Evolutionary conservation across 2,329 filamentous ascomycete species (phyloP).

Genomic region (Thielaviopsis ethacetica): DNA sequence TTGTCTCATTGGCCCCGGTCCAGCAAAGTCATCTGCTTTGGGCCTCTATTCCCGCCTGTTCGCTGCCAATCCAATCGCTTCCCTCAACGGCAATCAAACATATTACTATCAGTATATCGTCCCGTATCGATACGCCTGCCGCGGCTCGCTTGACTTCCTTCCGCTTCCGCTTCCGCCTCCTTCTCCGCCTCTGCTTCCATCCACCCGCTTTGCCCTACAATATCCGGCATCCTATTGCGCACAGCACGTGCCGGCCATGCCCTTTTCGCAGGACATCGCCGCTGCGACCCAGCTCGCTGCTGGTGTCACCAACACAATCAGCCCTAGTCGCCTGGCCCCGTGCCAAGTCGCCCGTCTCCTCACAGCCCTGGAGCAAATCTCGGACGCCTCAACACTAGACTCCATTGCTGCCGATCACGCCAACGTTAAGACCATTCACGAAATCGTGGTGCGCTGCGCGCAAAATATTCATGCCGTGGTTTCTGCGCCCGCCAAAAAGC

Average conservation of each 20-base stretch:
- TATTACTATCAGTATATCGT: neutral
- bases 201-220: no score
- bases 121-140: neutral
- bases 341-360: slow-evolving; percentile 9
- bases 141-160: neutral
- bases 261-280: slow-evolving; percentile 8
- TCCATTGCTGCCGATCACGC: neutral
- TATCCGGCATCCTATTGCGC: no score
- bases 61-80: neutral
- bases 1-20: no score
- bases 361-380: slow-evolving; percentile 3
- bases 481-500: neutral
- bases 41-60: no score
- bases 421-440: slow-evolving; percentile 2
- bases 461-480: slow-evolving; percentile 1
- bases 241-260: neutral
- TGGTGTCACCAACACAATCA: slow-evolving; percentile 9
- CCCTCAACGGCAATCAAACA: neutral
- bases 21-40: no score
- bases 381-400: slow-evolving; percentile 4
- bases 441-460: slow-evolving; percentile 1
- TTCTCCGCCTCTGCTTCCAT: neutral
- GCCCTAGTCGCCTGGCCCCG: slow-evolving; percentile 4
- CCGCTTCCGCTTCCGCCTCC: neutral
- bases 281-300: slow-evolving; percentile 4